Evolutionary conservation across 176 grass and related monocot species (phyloP), one percentile per base, ranked within the genome.

Genomic region (Saccharum officinarum): DNA sequence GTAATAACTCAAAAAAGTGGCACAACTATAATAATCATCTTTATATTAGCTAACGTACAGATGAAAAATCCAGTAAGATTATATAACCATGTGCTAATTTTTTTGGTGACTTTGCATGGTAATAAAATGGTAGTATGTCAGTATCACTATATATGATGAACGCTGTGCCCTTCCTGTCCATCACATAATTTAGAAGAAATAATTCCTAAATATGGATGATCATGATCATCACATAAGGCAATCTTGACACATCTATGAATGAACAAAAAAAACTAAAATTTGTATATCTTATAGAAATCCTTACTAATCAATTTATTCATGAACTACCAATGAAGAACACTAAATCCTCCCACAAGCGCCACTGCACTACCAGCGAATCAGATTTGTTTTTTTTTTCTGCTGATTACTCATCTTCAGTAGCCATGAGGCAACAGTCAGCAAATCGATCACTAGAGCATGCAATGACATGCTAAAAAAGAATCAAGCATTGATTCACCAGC

Each of bases 401-500:
- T 52, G 42, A 68, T 31, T 75, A 10, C 34, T 46, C 40, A 33
- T 20, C 26, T 10, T 1, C 5, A 37, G 47, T 36, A 18, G 0
- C 25, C 71, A 82, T 60, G 44, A 78, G 65, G 18, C 57, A 73
- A 46, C 67, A 72, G 0, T 6, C 71, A 78, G 1, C 7, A 78
- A 47, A 6, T 54, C 1, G 28, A 26, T 31, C 16, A 59, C 20
- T 20, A 68, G 45, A 74, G 46, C 88, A 90, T 90, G 80, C 79
- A 87, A 83, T 90, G 67, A 83, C 80, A 87, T 60, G 17, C 45
- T 54, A 20, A 54, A 54, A 52, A 54, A 20, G 50, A 54, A 54
- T 54, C 50, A 54, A 54, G 17, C 1, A 54, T 52, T 40, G 7
- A 40, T 41, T 20, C 17, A 18, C 49, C 15, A 20, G 5, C 16